Percentiles rank a stretch among this genome's conserved stretches.
Evolutionary conservation across 2,329 filamentous ascomycete species (phyloP).

Genomic region (Aspergillus sergii): DNA sequence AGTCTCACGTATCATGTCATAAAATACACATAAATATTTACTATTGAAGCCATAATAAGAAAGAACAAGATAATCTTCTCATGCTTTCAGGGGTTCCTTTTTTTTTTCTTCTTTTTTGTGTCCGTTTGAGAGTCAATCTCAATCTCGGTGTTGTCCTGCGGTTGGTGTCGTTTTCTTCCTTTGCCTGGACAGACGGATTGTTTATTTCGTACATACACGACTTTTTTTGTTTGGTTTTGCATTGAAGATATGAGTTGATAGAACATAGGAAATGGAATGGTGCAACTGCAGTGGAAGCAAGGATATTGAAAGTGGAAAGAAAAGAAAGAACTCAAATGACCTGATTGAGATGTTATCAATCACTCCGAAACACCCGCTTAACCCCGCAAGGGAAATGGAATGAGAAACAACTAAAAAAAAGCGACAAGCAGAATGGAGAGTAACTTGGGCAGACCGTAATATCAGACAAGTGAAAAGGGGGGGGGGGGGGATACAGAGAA

Average conservation of each 20-base stretch:
- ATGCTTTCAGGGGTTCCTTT: background rate
- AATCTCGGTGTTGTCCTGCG: background rate
- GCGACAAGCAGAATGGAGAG: slow-evolving; percentile 18
- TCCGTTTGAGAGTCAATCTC: background rate
- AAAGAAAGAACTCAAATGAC: slow-evolving; percentile 14
- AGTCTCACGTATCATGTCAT: background rate
- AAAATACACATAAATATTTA: slow-evolving; percentile 5
- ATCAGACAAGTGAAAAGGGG: background rate
- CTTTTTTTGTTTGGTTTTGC: slow-evolving; percentile 10
- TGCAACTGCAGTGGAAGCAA: background rate
- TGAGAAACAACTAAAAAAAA: background rate
- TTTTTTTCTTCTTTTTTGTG: slow-evolving; percentile 3
- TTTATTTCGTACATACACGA: slow-evolving; percentile 18
- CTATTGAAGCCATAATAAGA: background rate
- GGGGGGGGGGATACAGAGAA: slow-evolving; percentile 1
- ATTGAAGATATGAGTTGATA: slow-evolving; percentile 5
- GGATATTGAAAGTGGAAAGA: background rate
- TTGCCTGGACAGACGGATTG: background rate
- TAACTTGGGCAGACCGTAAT: slow-evolving; percentile 29
- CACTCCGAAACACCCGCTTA: slow-evolving; percentile 27
- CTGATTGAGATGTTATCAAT: slow-evolving; percentile 15
- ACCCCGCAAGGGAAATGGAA: background rate
- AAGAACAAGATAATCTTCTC: background rate
- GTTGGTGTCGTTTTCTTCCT: background rate
- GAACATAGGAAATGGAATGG: slow-evolving; percentile 2